Evolutionary conservation across 1,284 basidiomycete species (phyloP).

Genomic region (Waitea zeae): DNA sequence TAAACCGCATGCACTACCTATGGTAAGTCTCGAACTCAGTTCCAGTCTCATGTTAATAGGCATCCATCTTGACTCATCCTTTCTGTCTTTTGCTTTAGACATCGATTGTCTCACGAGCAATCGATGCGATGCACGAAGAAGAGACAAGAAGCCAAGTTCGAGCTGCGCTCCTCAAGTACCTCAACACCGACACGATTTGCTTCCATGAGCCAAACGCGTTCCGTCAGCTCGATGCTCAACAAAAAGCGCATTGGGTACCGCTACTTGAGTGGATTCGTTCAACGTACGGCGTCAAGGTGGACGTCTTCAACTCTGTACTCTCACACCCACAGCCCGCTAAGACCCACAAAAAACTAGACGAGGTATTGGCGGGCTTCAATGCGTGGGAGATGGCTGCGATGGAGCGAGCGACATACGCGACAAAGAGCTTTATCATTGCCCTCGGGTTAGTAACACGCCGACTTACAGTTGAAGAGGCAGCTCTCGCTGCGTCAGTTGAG

Average conservation of each 20-base stretch:
- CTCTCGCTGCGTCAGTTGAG: slow-evolving; percentile 80
- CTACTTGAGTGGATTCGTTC: slow-evolving; percentile 65
- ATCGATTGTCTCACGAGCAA: slow-evolving; percentile 74
- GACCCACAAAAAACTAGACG: slow-evolving; percentile 42
- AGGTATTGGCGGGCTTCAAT: slow-evolving; percentile 47
- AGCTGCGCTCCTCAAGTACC: slow-evolving; percentile 65
- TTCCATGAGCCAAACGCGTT: slow-evolving; percentile 73
- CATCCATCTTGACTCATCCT: slow-evolving; percentile 3
- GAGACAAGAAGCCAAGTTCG: slow-evolving; percentile 47
- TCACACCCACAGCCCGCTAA: slow-evolving; percentile 50
- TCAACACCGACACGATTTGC: slow-evolving; percentile 93
- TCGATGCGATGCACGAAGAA: slow-evolving; percentile 61
- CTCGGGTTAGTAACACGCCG: slow-evolving; percentile 69
- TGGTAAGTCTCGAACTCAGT: slow-evolving; percentile 60
- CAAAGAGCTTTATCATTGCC: slow-evolving; percentile 85
- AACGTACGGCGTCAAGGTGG: slow-evolving; percentile 50
- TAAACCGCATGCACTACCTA: slow-evolving; percentile 83
- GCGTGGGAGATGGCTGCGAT: slow-evolving; percentile 83
- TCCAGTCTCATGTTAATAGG: background rate
- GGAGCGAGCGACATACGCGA: slow-evolving; percentile 80
- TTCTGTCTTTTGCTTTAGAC: slow-evolving; percentile 45
- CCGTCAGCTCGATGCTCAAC: slow-evolving; percentile 63
- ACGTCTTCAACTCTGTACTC: slow-evolving; percentile 51
- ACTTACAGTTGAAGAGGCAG: slow-evolving; percentile 72
- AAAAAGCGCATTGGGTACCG: slow-evolving; percentile 83